Conservation (phyloP, 2,329 filamentous ascomycete genomes). For the Beauveria sp. region DNA sequence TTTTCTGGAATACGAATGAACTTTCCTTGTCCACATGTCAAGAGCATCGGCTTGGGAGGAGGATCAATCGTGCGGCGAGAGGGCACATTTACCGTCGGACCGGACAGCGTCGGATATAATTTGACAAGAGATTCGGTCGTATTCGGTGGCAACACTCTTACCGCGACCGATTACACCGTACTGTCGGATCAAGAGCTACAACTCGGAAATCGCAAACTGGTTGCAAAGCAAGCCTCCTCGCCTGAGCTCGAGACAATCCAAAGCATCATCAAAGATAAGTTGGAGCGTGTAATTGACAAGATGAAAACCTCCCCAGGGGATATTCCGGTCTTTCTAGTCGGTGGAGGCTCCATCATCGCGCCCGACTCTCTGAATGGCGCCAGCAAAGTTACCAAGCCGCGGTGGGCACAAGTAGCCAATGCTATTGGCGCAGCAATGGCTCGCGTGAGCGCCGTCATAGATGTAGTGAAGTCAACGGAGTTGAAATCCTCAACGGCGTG, state of each 20-base stretch:
- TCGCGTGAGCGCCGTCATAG: constrained; percentile 46
- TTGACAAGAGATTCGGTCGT: constrained; percentile 45
- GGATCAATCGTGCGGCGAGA: constrained; percentile 43
- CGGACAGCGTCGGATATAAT: constrained; percentile 54
- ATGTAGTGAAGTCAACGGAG: constrained; percentile 42
- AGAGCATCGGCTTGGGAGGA: constrained; percentile 52
- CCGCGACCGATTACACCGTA: constrained; percentile 49
- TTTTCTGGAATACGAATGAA: constrained; percentile 57
- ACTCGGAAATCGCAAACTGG: constrained; percentile 34
- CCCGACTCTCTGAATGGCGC: constrained; percentile 48
- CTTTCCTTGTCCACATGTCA: constrained; percentile 48
- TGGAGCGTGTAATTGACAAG: constrained; percentile 50
- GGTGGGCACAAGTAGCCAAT: constrained; percentile 53
- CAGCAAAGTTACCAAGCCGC: constrained; percentile 46
- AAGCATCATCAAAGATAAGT: constrained; percentile 36
- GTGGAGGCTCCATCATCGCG: constrained; percentile 53
- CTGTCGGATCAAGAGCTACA: constrained; percentile 23
- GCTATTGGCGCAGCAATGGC: constrained; percentile 58
- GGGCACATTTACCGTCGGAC: constrained; percentile 42
- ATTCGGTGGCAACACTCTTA: constrained; percentile 49
- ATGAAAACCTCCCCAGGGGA: constrained; percentile 57
- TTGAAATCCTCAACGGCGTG: constrained; percentile 28
- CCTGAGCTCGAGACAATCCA: constrained; percentile 31
- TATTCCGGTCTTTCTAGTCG: constrained; percentile 53
- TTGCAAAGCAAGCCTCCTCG: constrained; percentile 22